Evolutionary conservation across 768 basidiomycete species (phyloP).

Genomic region (Calvatia gigantea): DNA sequence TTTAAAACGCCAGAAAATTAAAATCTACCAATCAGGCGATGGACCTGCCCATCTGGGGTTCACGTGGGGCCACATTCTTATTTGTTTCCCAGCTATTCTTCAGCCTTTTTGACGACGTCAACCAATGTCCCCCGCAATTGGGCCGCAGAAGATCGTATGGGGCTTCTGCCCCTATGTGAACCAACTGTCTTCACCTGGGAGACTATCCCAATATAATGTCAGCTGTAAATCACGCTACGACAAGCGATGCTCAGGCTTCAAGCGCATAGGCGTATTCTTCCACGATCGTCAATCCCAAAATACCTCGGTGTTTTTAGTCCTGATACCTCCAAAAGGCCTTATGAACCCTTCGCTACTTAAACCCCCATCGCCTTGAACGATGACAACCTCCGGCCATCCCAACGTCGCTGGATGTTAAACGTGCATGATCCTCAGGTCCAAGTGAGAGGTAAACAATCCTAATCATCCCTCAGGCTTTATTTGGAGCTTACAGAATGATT

Average conservation of each 20-base stretch:
- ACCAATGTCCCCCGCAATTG: not conserved
- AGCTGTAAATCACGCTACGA: not conserved
- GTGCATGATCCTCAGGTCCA: conserved; percentile 7
- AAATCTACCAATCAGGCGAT: not conserved
- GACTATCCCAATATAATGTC: not conserved
- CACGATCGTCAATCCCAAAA: conserved; percentile 7
- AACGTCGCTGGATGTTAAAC: conserved; percentile 6
- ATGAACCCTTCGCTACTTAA: conserved; percentile 7
- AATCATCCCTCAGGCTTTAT: not conserved
- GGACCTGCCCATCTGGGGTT: not conserved
- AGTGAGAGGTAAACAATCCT: conserved; percentile 2
- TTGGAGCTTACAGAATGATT: not conserved
- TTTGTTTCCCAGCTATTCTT: not conserved
- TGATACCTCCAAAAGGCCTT: conserved; percentile 9
- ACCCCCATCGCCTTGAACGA: not conserved
- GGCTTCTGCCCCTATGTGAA: not conserved
- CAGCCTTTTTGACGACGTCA: not conserved
- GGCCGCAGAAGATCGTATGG: not conserved
- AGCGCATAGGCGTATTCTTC: not conserved
- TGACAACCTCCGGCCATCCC: not conserved
- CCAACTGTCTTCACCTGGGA: not conserved
- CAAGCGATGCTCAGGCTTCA: not conserved
- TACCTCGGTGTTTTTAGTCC: not conserved
- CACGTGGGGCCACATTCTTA: not conserved
- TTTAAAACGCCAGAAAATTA: not conserved